Evolutionary conservation across 768 basidiomycete species (phyloP), one percentile per base, ranked within the genome.

Genomic region (Rhodotorula toruloides): DNA sequence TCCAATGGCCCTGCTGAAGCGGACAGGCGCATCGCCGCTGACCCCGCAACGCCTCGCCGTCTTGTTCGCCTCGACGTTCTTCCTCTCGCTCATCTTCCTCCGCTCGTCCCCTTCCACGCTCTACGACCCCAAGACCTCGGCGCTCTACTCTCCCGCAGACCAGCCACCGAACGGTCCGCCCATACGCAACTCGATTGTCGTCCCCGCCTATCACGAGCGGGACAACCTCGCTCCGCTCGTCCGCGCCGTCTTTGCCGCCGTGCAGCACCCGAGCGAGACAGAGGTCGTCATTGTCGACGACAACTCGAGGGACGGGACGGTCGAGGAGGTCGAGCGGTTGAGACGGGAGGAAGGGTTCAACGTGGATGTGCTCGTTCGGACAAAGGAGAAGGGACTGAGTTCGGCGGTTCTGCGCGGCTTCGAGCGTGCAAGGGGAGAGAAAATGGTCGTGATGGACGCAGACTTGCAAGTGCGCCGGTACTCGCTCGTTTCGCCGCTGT

Each of bases 271-370:
- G 13, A 42, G 58, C 22, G 29, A 47, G 25, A 64, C 68, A 21
- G 75, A 76, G 65, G 54, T 76, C 54, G 14, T 76, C 58, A 70
- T 76, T 46, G 73, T 76, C 48, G 75, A 76, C 57, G 75, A 76
- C 58, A 61, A 73, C 55, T 72, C 70, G 44, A 43, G 53, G 36
- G 75, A 76, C 50, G 70, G 68, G 1, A 73, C 75, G 29, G 63
- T 57, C 31, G 70, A 71, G 52, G 61, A 66, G 31, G 62, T 70
- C 48, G 63, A 70, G 48, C 39, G 34, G 17, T 61, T 76, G 25
- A 42, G 48, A 16, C 47, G 63, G 29, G 63, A 68, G 13, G 65
- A 67, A 21, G 75, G 75, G 0, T 73, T 64, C 59, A 70, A 74
- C 44, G 73, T 76, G 36, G 64, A 68, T 48, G 55, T 75, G 22